phyloP scores from a whole-genome alignment of 1,139 yeast species.

The Saccharomycopsis hybrid region DNA sequence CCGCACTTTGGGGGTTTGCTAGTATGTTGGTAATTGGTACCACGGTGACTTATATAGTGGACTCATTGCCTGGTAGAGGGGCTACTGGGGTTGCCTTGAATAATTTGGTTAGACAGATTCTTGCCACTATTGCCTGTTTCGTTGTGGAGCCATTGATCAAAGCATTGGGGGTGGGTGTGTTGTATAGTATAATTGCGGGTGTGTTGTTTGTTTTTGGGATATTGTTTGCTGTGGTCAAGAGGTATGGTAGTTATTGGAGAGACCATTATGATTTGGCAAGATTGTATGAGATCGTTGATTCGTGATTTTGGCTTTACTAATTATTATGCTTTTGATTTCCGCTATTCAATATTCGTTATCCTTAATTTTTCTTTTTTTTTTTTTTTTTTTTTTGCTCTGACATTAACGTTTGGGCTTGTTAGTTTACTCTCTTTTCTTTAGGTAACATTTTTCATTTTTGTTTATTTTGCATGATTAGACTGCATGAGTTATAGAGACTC shows the following conservation, averaged over 20 bases:
- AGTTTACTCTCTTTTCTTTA: too few species aligned
- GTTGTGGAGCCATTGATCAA: conserved; percentile 59
- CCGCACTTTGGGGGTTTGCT: conserved; percentile 75
- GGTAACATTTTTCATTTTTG: too few species aligned
- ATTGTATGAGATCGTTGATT: conserved; percentile 43
- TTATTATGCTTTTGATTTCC: too few species aligned
- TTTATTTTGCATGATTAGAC: too few species aligned
- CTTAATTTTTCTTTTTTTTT: too few species aligned
- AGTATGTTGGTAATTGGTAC: conserved; percentile 82
- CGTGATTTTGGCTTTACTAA: background rate
- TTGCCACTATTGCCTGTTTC: conserved; percentile 76
- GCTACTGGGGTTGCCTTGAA: conserved; percentile 86
- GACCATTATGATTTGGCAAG: conserved; percentile 55
- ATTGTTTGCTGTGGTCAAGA: conserved; percentile 45
- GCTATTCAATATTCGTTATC: too few species aligned
- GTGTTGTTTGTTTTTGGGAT: conserved; percentile 41
- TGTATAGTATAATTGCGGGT: conserved; percentile 62
- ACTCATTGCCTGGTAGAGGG: conserved; percentile 80
- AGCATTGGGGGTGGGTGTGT: conserved; percentile 65
- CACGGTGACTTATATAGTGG: conserved; percentile 75
- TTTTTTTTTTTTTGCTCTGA: too few species aligned
- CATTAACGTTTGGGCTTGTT: too few species aligned
- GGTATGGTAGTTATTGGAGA: conserved; percentile 57
- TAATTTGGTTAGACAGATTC: conserved; percentile 62
- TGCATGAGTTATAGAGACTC: too few species aligned